A percentile compares a stretch with the other conserved stretches of the same genome.
Evolutionary conservation across 257 asterid genomes (phyloP).

Genomic region (Jaltomata sinuosa): DNA sequence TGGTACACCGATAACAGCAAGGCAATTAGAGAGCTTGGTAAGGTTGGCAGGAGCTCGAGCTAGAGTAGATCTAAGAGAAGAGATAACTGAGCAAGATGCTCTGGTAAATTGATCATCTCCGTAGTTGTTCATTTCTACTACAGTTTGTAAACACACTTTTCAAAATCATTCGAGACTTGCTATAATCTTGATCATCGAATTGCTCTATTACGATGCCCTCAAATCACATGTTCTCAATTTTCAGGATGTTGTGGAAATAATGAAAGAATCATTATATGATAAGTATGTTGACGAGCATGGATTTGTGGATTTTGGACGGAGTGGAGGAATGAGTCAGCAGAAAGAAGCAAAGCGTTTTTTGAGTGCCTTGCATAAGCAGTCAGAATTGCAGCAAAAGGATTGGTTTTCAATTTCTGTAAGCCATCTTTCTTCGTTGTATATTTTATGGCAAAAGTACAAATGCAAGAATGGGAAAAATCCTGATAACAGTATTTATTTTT

Average conservation of each 20-base stretch:
- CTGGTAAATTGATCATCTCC: conserved; percentile 39
- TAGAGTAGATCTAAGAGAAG: conserved; percentile 84
- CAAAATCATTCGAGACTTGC: neutral
- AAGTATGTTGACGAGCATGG: conserved; percentile 93
- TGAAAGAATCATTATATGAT: conserved; percentile 95
- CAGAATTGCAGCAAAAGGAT: conserved; percentile 77
- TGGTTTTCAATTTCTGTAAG: conserved; percentile 84
- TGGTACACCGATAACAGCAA: conserved; percentile 93
- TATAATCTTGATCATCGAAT: neutral
- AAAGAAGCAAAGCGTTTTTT: conserved; percentile 90
- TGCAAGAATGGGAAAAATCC: neutral
- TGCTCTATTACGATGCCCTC: neutral
- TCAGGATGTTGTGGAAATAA: conserved; percentile 94
- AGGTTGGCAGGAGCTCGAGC: conserved; percentile 98
- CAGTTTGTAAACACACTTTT: neutral
- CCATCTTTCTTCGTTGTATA: neutral
- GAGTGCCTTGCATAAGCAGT: conserved; percentile 78
- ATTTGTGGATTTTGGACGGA: conserved; percentile 83
- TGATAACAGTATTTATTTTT: conserved; percentile 8
- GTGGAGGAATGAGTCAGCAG: conserved; percentile 99
- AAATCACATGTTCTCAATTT: neutral
- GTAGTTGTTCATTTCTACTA: neutral
- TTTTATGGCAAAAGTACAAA: neutral
- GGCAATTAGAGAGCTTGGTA: conserved; percentile 93
- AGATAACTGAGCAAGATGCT: conserved; percentile 80